Evolutionary conservation across 306 rosid genomes (phyloP).

Genomic region (Gleditsia sinensis): DNA sequence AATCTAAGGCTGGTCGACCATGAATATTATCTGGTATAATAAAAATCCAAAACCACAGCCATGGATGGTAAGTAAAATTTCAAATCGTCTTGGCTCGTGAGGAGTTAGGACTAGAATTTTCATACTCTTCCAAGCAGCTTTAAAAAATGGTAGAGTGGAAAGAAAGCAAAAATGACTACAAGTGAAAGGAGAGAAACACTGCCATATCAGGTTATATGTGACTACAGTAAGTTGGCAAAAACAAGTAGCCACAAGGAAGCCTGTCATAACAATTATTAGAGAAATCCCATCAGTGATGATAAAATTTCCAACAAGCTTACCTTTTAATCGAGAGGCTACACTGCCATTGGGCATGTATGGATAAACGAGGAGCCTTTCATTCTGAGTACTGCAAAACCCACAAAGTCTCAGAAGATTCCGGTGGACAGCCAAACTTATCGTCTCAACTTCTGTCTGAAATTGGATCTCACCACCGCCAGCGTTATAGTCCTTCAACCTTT

Average conservation of each 20-base stretch:
- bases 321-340: slow-evolving; percentile 94
- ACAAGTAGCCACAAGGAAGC: background rate
- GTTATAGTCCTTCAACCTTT: slow-evolving; percentile 91
- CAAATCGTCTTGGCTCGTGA: background rate
- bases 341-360: slow-evolving; percentile 98
- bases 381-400: slow-evolving; percentile 93
- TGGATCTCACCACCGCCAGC: slow-evolving; percentile 96
- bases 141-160: slow-evolving; percentile 17
- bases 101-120: slow-evolving; percentile 4
- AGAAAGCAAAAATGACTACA: background rate
- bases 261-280: background rate
- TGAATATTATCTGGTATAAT: slow-evolving; percentile 65
- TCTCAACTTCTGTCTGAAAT: slow-evolving; percentile 98
- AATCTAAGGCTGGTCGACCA: slow-evolving; percentile 85
- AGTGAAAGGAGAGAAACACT: background rate
- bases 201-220: background rate
- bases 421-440: slow-evolving; percentile 95
- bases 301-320: slow-evolving; percentile 46
- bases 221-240: background rate
- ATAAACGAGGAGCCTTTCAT: slow-evolving; percentile 92
- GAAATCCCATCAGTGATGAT: background rate
- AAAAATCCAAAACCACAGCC: slow-evolving; percentile 40
- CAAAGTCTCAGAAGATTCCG: slow-evolving; percentile 91
- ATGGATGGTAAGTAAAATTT: slow-evolving; percentile 1
- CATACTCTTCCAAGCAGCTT: slow-evolving; percentile 3